phyloP scores from a whole-genome alignment of 1,284 basidiomycete genomes.

The Meripilus lineatus region DNA sequence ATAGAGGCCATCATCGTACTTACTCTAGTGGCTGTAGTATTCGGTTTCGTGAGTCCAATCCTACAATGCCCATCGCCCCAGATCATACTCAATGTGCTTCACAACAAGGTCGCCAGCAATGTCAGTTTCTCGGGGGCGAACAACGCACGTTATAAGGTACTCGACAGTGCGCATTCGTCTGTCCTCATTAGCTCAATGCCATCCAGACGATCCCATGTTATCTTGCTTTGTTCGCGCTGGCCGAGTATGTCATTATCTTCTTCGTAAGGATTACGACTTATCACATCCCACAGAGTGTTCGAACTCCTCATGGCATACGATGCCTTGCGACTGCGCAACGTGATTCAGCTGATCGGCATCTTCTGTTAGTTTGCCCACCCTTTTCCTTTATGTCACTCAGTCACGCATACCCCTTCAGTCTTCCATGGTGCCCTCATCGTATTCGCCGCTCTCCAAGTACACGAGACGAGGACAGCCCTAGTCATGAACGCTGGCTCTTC shows the following conservation, averaged over 20 bases:
- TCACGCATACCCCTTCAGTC: conserved; percentile 46
- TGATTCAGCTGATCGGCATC: conserved; percentile 73
- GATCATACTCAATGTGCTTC: conserved; percentile 7
- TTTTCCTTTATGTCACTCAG: not conserved
- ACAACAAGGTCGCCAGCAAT: conserved; percentile 46
- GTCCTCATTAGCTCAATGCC: conserved; percentile 4
- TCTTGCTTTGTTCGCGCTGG: conserved; percentile 74
- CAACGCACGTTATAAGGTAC: conserved; percentile 39
- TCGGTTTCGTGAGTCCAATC: conserved; percentile 29
- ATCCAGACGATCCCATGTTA: conserved; percentile 77
- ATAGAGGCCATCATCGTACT: conserved; percentile 48
- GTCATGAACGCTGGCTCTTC: conserved; percentile 25
- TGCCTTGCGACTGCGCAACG: conserved; percentile 68
- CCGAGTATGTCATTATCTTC: conserved; percentile 46
- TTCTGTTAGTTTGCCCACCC: conserved; percentile 46
- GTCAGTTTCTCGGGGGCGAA: conserved; percentile 39
- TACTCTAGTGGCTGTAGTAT: conserved; percentile 38
- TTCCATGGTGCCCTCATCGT: conserved; percentile 73
- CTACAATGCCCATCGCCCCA: conserved; percentile 1
- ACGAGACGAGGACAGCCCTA: conserved; percentile 61
- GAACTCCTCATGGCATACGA: conserved; percentile 71
- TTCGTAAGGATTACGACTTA: not conserved
- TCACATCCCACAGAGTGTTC: conserved; percentile 47
- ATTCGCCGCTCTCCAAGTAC: conserved; percentile 69
- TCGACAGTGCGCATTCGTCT: not conserved